Evolutionary conservation across 2,329 filamentous ascomycete genomes (phyloP).

Genomic region (Aspergillus aculeatinus): DNA sequence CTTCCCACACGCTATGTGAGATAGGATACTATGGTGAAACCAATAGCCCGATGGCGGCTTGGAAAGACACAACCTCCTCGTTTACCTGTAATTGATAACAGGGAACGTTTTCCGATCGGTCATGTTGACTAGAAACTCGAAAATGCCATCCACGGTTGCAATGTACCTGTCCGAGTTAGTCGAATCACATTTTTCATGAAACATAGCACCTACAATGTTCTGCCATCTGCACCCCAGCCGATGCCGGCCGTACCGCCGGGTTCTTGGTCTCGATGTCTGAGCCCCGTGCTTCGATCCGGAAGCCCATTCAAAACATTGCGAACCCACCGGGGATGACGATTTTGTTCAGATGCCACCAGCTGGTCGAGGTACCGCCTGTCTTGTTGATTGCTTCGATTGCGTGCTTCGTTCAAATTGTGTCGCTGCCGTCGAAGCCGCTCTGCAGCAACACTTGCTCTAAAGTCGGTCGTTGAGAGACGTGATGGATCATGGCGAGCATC

Average conservation of each 20-base stretch:
- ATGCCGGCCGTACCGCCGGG: constrained; percentile 48
- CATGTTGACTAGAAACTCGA: constrained; percentile 48
- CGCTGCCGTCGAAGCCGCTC: constrained; percentile 42
- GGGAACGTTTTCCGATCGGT: constrained; percentile 51
- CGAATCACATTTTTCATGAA: constrained; percentile 2
- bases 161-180: constrained; percentile 40
- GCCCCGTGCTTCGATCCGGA: constrained; percentile 32
- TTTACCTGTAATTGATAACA: constrained; percentile 43
- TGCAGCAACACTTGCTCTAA: constrained; percentile 39
- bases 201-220: constrained; percentile 43
- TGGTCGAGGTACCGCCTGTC: constrained; percentile 37
- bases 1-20: background rate
- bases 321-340: constrained; percentile 40
- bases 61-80: background rate
- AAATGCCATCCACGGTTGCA: constrained; percentile 50
- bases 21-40: background rate
- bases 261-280: constrained; percentile 36
- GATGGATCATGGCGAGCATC: constrained; percentile 30
- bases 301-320: constrained; percentile 38
- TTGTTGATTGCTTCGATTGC: constrained; percentile 29
- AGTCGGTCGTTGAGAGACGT: constrained; percentile 32
- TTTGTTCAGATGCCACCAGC: constrained; percentile 34
- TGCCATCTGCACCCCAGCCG: constrained; percentile 49
- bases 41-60: background rate
- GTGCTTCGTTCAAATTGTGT: constrained; percentile 36